Evolutionary conservation across 768 basidiomycete genomes (phyloP).

Genomic region (Boletus reticuloceps): DNA sequence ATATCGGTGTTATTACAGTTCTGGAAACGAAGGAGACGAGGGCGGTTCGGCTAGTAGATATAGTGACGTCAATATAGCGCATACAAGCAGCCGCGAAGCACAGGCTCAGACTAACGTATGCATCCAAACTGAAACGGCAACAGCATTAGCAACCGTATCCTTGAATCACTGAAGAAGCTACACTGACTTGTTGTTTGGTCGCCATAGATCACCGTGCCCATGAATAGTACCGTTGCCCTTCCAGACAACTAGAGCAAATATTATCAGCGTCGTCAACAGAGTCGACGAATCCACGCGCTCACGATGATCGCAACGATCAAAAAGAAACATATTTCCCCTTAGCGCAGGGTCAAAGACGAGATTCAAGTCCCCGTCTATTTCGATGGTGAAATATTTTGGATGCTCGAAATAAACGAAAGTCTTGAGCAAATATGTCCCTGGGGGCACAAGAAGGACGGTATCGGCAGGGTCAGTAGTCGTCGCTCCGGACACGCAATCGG

Average conservation of each 20-base stretch:
- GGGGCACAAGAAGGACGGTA: constrained; percentile 6
- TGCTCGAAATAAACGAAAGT: neutral
- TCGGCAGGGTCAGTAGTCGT: neutral
- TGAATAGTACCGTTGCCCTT: constrained; percentile 3
- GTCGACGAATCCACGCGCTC: neutral
- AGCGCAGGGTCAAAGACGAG: neutral
- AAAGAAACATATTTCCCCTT: neutral
- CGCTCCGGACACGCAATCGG: neutral
- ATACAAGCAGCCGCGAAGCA: neutral
- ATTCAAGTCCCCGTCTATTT: constrained; percentile 3
- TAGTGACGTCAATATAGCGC: neutral
- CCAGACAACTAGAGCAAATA: constrained; percentile 3
- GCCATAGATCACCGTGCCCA: constrained; percentile 6
- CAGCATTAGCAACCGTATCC: neutral
- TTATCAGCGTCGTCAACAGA: neutral
- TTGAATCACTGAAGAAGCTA: neutral
- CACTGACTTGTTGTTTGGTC: neutral
- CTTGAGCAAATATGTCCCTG: constrained; percentile 1
- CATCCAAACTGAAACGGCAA: neutral
- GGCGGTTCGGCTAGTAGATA: neutral
- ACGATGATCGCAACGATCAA: constrained; percentile 1
- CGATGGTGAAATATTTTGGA: neutral
- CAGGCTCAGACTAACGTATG: neutral
- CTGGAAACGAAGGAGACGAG: constrained; percentile 8
- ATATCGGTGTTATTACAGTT: constrained; percentile 2